These are phyloP conservation scores for Olyra latifolia DNA, from an alignment of 176 grass and related monocot genomes.

Conservation along the genomic window DNA sequence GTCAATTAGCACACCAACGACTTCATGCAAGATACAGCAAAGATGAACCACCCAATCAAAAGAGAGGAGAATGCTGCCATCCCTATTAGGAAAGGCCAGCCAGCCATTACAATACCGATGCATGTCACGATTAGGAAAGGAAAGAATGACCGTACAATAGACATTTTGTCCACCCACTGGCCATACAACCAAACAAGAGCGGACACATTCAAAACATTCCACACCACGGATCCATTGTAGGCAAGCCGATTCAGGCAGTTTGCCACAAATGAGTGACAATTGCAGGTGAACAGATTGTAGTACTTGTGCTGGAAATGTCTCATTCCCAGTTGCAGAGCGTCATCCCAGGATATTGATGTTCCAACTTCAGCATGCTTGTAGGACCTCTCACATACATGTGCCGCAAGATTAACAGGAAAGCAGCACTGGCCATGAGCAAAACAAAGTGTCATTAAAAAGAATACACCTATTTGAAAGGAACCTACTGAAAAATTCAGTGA, in stretches of 20 bases:
- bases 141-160: conserved; percentile 58
- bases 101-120: conserved; percentile 70
- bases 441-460: background rate
- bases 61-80: conserved; percentile 75
- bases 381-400: conserved; percentile 56
- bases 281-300: conserved; percentile 93
- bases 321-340: conserved; percentile 56
- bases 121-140: conserved; percentile 63
- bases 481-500: background rate
- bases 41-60: conserved; percentile 81
- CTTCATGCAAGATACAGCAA: conserved; percentile 67
- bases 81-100: conserved; percentile 83
- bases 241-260: conserved; percentile 74
- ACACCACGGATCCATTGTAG: conserved; percentile 51
- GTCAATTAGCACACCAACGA: conserved; percentile 55
- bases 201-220: conserved; percentile 68
- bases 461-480: conserved; percentile 2
- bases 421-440: conserved; percentile 60
- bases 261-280: conserved; percentile 76
- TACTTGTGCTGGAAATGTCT: conserved; percentile 82
- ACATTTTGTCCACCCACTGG: conserved; percentile 72
- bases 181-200: conserved; percentile 71
- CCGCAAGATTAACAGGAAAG: conserved; percentile 68
- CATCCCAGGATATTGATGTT: conserved; percentile 77
- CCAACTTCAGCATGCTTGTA: conserved; percentile 76